phyloP scores from a whole-genome alignment of 1,139 yeast species.

The Magnusiomyces paraingens region DNA sequence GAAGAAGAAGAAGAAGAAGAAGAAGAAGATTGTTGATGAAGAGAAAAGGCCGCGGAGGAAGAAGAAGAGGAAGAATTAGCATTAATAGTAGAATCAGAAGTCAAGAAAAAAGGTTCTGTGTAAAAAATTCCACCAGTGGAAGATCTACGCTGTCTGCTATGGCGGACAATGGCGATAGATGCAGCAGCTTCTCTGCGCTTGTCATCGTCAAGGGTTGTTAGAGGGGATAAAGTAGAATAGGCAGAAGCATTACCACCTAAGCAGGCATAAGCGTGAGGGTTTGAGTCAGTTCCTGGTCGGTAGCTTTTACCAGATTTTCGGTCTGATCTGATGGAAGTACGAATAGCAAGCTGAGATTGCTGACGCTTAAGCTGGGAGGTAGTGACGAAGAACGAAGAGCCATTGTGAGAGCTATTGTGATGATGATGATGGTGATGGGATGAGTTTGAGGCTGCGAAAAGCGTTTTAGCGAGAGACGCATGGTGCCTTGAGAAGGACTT shows the following conservation, averaged over 20 bases:
- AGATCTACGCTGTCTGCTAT: no score
- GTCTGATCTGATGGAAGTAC: slow-evolving; percentile 10
- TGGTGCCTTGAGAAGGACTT: slow-evolving; percentile 7
- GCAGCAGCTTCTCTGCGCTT: slow-evolving; percentile 22
- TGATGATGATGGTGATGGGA: not conserved
- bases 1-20: no score
- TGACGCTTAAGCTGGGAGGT: slow-evolving; percentile 37
- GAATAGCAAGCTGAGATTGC: slow-evolving; percentile 33
- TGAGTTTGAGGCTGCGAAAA: slow-evolving; percentile 5
- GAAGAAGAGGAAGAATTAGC: no score
- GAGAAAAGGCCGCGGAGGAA: no score
- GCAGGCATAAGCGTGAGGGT: slow-evolving; percentile 16
- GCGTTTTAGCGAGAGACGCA: slow-evolving; percentile 4
- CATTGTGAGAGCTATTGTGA: slow-evolving; percentile 10
- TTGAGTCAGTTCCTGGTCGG: not conserved
- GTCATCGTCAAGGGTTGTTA: slow-evolving; percentile 31
- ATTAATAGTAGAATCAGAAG: no score
- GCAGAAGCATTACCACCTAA: slow-evolving; percentile 16
- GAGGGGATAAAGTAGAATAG: slow-evolving; percentile 26
- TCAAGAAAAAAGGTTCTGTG: no score
- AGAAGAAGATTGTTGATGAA: no score
- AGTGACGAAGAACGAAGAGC: slow-evolving; percentile 33
- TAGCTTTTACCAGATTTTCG: slow-evolving; percentile 15
- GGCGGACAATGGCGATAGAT: no score
- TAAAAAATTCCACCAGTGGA: no score